These are phyloP conservation scores for Ganoderma multipileum DNA, from an alignment of 1,284 basidiomycete species.

Conservation along the genomic window DNA sequence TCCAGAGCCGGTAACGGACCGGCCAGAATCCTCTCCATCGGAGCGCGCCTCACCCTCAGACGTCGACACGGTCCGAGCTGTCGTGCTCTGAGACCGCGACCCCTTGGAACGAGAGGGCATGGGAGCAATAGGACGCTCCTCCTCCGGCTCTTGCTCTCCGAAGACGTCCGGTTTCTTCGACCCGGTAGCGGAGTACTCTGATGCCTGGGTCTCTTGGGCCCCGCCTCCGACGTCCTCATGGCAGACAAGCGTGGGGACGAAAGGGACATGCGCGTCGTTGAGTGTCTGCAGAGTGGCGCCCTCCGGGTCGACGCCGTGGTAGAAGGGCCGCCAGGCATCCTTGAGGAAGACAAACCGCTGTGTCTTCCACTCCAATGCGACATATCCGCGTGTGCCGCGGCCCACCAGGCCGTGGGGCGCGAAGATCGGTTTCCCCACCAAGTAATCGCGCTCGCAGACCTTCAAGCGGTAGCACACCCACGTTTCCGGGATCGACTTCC, in stretches of 20 bases:
- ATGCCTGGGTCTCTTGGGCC: neutral
- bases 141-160: too few relatives aligned
- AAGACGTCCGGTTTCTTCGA: neutral
- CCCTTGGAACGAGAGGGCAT: neutral
- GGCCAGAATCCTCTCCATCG: neutral
- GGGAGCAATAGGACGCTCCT: neutral
- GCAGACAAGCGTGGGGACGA: conserved; percentile 3
- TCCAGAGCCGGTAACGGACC: neutral
- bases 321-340: neutral
- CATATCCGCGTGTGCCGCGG: conserved; percentile 5
- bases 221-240: neutral
- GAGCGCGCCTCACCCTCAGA: neutral
- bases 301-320: neutral
- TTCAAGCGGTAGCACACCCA: conserved; percentile 15
- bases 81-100: neutral
- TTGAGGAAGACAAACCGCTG: conserved; percentile 14
- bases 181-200: neutral
- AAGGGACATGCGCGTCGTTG: neutral
- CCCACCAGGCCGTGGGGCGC: neutral
- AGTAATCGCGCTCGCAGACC: neutral
- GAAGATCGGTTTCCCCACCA: neutral
- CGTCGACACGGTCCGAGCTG: neutral
- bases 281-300: neutral
- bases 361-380: conserved; percentile 5
- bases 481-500: conserved; percentile 1